Conservation (phyloP, 306 rosid genomes). For the Casuarina equisetifolia region DNA sequence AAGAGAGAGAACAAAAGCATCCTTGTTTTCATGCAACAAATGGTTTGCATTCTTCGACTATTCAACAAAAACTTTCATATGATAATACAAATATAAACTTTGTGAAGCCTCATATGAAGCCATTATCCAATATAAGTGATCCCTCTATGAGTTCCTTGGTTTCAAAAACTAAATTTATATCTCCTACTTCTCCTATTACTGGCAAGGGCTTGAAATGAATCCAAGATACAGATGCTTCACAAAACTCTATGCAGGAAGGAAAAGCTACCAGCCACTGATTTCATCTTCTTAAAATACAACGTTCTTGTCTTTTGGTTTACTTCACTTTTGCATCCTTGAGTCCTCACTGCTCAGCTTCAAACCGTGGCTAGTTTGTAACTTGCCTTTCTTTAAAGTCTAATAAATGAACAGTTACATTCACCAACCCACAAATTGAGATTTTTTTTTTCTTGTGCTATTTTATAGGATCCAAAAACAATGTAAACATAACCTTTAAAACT, state of each 20-base stretch:
- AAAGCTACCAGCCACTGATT: not conserved
- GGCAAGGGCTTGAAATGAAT: not conserved
- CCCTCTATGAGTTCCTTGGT: not conserved
- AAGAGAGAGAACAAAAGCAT: not conserved
- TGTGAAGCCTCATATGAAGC: not conserved
- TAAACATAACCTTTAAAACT: not conserved
- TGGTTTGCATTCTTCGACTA: not conserved
- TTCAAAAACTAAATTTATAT: not conserved
- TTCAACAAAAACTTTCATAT: not conserved
- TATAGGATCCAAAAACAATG: not conserved
- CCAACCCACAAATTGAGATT: not conserved
- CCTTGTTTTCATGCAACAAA: not conserved
- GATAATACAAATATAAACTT: not conserved
- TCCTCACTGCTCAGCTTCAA: not conserved
- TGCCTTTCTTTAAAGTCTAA: not conserved
- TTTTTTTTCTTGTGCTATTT: not conserved
- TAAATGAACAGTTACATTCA: not conserved
- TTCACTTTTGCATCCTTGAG: not conserved
- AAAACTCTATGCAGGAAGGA: not conserved
- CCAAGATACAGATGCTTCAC: not conserved
- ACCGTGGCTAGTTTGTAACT: not conserved
- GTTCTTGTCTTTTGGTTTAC: not conserved
- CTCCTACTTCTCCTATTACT: not conserved
- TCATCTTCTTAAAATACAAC: not conserved
- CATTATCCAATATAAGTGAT: conserved; percentile 4